Percentiles rank a stretch among this genome's conserved stretches.
phyloP scores from a whole-genome alignment of 2,329 filamentous ascomycete species.

The Lachnellula suecica region DNA sequence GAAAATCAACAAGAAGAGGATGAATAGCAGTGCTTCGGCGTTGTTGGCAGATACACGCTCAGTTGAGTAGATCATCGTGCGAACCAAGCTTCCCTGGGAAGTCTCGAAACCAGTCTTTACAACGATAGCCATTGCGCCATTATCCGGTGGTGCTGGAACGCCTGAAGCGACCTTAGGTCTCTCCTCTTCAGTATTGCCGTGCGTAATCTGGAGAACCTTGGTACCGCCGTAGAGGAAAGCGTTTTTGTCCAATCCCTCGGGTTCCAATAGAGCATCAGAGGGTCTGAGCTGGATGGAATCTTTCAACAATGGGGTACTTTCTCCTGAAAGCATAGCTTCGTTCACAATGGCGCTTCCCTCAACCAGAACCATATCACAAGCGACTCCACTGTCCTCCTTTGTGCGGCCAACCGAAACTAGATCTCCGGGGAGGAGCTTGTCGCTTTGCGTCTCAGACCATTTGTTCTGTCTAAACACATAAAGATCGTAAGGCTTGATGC shows the following conservation, averaged over 20 bases:
- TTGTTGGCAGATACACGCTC: conserved; percentile 99
- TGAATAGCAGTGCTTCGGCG: conserved; percentile 92
- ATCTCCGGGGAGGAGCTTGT: conserved; percentile 90
- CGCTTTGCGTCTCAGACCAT: conserved; percentile 87
- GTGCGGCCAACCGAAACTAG: conserved; percentile 89
- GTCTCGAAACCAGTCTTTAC: conserved; percentile 99
- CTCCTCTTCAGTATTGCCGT: conserved; percentile 76
- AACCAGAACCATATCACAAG: conserved; percentile 93
- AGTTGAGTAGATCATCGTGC: conserved; percentile 99
- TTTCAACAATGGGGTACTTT: conserved; percentile 95
- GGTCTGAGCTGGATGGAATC: conserved; percentile 92
- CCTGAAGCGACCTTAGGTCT: conserved; percentile 71
- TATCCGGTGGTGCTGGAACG: conserved; percentile 82
- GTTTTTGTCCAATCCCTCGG: conserved; percentile 94
- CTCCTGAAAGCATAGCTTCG: conserved; percentile 97
- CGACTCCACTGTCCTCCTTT: conserved; percentile 95
- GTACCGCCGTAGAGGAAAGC: conserved; percentile 95
- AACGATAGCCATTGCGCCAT: conserved; percentile 89
- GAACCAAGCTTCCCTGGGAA: conserved; percentile 93
- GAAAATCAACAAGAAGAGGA: conserved; percentile 93
- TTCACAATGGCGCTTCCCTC: conserved; percentile 97
- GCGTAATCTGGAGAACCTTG: conserved; percentile 93
- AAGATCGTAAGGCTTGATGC: conserved; percentile 96
- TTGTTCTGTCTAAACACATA: conserved; percentile 85
- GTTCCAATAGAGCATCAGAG: conserved; percentile 74